Conservation (phyloP, 2,329 filamentous ascomycete genomes). For the Stemphylium lycopersici region DNA sequence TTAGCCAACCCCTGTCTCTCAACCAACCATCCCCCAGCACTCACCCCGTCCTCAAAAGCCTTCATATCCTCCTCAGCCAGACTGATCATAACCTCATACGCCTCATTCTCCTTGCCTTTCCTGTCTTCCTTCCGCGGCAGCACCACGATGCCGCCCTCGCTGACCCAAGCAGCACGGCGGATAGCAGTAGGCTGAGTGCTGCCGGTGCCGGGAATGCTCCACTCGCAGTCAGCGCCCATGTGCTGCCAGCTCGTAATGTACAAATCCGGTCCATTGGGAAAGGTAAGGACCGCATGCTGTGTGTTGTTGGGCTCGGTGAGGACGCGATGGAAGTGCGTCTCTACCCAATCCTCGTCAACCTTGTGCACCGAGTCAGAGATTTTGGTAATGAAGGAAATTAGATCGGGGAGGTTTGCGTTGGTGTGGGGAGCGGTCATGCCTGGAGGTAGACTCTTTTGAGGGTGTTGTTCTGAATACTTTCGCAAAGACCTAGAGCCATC, state of each 20-base stretch:
- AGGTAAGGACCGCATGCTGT: not conserved
- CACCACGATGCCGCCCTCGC: conserved; percentile 34
- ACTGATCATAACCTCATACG: conserved; percentile 24
- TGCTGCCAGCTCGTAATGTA: conserved; percentile 40
- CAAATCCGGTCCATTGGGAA: conserved; percentile 30
- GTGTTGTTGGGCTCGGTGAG: not conserved
- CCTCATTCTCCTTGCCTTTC: not conserved
- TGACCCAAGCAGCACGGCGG: conserved; percentile 22
- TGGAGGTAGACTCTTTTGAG: not conserved
- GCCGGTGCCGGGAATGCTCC: conserved; percentile 32
- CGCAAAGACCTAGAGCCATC: not conserved
- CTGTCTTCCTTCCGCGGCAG: conserved; percentile 21
- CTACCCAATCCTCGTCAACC: not conserved
- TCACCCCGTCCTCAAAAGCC: conserved; percentile 14
- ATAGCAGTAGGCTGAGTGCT: conserved; percentile 23
- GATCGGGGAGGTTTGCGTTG: not conserved
- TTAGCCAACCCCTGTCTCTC: not conserved
- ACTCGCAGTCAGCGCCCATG: conserved; percentile 28
- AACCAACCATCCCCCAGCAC: conserved; percentile 10
- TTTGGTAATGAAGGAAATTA: not conserved
- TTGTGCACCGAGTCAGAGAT: conserved; percentile 1
- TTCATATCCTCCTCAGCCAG: conserved; percentile 29
- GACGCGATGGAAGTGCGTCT: not conserved
- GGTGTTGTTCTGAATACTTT: not conserved
- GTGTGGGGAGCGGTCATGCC: not conserved